These are phyloP conservation scores for Sporothrix euskadiensis DNA, from an alignment of 2,329 filamentous ascomycete genomes.

Conservation along the genomic window DNA sequence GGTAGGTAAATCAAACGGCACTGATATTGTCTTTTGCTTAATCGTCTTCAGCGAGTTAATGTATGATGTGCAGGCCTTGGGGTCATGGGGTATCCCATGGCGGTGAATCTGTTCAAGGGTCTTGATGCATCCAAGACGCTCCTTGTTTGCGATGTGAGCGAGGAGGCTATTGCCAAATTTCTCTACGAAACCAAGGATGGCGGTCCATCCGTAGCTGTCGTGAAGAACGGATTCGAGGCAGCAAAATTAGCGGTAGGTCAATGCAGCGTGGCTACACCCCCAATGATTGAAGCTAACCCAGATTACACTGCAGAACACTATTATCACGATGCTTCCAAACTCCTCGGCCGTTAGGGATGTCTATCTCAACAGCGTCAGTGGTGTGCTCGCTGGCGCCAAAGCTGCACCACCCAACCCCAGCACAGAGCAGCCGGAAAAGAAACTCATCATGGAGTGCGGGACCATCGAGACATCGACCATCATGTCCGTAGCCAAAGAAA, in stretches of 20 bases:
- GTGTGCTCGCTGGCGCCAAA: neutral
- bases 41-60: no score
- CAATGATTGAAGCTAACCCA: neutral
- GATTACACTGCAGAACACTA: neutral
- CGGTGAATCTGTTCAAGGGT: neutral
- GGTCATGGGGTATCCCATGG: constrained; percentile 17
- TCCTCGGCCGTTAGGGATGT: neutral
- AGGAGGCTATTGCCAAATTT: neutral
- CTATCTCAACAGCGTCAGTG: neutral
- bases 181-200: neutral
- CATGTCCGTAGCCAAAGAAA: neutral
- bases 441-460: constrained; percentile 15
- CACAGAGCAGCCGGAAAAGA: neutral
- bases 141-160: neutral
- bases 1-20: neutral
- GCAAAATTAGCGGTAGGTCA: neutral
- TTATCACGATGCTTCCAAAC: constrained; percentile 10
- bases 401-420: neutral
- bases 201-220: neutral
- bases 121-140: neutral
- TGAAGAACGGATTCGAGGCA: neutral
- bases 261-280: neutral
- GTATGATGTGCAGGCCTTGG: neutral
- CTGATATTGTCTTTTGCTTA: no score
- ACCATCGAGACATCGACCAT: constrained; percentile 11